Percentiles rank a stretch among this genome's conserved stretches.
Evolutionary conservation across 768 basidiomycete species (phyloP).

Genomic region (Boletus insuetus): DNA sequence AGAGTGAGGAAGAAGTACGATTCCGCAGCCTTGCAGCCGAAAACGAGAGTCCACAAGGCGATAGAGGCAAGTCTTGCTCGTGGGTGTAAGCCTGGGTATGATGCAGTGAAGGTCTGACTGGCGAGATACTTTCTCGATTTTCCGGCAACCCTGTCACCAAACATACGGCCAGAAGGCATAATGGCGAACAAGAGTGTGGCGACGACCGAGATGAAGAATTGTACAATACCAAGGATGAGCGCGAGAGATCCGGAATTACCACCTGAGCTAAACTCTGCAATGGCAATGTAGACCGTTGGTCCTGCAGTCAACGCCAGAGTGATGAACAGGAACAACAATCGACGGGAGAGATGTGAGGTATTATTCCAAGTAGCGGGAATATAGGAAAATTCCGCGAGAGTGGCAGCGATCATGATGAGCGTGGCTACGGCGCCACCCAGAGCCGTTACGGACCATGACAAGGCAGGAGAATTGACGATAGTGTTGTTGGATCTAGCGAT

Average conservation of each 20-base stretch:
- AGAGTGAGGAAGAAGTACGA: slow-evolving; percentile 98
- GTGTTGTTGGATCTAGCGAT: slow-evolving; percentile 32
- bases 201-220: slow-evolving; percentile 89
- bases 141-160: slow-evolving; percentile 94
- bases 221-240: slow-evolving; percentile 92
- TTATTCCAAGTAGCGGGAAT: slow-evolving; percentile 99
- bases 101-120: slow-evolving; percentile 96
- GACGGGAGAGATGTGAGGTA: slow-evolving; percentile 91
- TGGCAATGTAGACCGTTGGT: slow-evolving; percentile 92
- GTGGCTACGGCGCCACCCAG: slow-evolving; percentile 97
- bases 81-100: slow-evolving; percentile 71
- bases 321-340: slow-evolving; percentile 84
- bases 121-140: slow-evolving; percentile 97
- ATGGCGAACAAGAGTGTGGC: slow-evolving; percentile 86
- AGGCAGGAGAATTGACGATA: slow-evolving; percentile 61
- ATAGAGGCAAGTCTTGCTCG: slow-evolving; percentile 75
- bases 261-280: slow-evolving; percentile 62
- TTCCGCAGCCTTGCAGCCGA: slow-evolving; percentile 94
- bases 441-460: slow-evolving; percentile 92
- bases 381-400: slow-evolving; percentile 92
- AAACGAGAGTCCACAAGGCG: slow-evolving; percentile 86
- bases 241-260: slow-evolving; percentile 67
- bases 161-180: slow-evolving; percentile 97
- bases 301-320: slow-evolving; percentile 89
- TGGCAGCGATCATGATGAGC: slow-evolving; percentile 92